Base-by-base conservation (phyloP, 371 early-diverging fungal genomes). In the Mycotypha africana region DNA sequence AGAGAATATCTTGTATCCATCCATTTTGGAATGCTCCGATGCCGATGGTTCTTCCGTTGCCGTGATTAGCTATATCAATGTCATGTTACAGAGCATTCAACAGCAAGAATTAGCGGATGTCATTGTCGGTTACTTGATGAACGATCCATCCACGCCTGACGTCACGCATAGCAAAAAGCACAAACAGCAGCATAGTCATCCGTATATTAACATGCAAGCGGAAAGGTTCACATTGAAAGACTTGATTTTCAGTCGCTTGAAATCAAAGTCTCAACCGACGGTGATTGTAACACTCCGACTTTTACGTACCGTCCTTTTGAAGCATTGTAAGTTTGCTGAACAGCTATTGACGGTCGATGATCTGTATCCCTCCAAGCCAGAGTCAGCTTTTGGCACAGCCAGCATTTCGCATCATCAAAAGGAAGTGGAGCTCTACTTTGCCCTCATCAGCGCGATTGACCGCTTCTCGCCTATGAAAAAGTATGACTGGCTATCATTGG, bases 21-120 rank as follows among this genome's bases (percentile, higher is more conserved):
- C 91, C 17, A 75, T 95, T 36, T 62, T 85, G 21, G 91, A 89
- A 46, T 87, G 91, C 51, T 88, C 90, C 0, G 97, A 97, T 57
- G 79, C 79, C 9, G 95, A 97, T 60, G 95, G 94, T 1, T 91
- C 91, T 36, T 85, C 92, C 3, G 91, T 92, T 0, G 89, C 94
- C 0, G 86, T 88, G 3, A 83, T 97, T 45, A 87, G 83, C 43
- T 97, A 97, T 50, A 76, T 95, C 35, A 88, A 89, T 44, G 56
- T 85, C 37, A 88, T 95, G 45, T 54, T 93, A 6, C 85, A 85
- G 34, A 76, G 79, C 0, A 58, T 91, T 7, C 75, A 81, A 22
- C 88, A 92, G 47, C 85, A 88, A 26, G 79, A 82, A 16, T 60
- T 93, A 42, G 80, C 86, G 6, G 75, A 84, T 28, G 58, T 88